phyloP scores from a whole-genome alignment of 139 green algal genomes.

The Chlorella ohadii region DNA sequence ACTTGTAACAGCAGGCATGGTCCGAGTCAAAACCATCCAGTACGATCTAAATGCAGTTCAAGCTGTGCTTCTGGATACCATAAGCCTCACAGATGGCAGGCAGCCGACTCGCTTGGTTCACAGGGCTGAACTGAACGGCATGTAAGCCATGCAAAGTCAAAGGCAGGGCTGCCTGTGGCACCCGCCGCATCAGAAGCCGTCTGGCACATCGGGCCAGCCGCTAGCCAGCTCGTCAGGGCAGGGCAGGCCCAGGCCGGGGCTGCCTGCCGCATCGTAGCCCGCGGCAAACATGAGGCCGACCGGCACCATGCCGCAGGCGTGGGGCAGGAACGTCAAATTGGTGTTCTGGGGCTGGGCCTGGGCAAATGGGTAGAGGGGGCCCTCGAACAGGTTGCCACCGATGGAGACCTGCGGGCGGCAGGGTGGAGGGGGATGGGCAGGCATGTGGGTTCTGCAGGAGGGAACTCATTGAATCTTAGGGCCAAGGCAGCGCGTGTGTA shows the following conservation, averaged over 20 bases:
- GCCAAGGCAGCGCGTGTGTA: no score
- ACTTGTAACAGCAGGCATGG: no score
- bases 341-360: background rate
- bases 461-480: no score
- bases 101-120: no score
- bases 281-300: slow-evolving; percentile 1
- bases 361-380: slow-evolving; percentile 12
- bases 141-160: no score
- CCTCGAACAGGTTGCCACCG: slow-evolving; percentile 12
- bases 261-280: background rate
- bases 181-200: slow-evolving; percentile 9
- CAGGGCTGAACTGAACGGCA: no score
- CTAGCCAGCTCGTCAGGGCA: slow-evolving; percentile 1
- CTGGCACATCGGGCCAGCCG: background rate
- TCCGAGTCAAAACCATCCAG: no score
- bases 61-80: no score
- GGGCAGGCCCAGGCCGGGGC: slow-evolving; percentile 11
- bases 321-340: slow-evolving; percentile 16
- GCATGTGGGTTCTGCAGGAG: no score
- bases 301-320: slow-evolving; percentile 24
- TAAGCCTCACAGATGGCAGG: no score
- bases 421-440: background rate
- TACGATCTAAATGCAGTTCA: no score
- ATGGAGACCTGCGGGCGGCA: background rate
- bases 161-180: no score